A percentile compares a stretch with the other conserved stretches of the same genome.
Conservation (phyloP, 2,329 filamentous ascomycete genomes). For the Rutstroemia sp. region DNA sequence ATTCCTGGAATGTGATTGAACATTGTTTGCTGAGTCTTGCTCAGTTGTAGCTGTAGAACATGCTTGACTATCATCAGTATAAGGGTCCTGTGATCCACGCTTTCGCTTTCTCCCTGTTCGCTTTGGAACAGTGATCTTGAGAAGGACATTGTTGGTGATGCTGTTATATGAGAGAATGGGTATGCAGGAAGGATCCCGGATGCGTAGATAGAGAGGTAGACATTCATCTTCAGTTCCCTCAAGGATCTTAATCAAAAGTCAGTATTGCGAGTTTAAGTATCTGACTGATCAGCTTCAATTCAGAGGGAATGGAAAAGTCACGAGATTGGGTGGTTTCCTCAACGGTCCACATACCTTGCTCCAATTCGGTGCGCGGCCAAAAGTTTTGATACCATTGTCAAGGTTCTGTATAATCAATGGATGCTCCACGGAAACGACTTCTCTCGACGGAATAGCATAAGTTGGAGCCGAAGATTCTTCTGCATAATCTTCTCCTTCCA, state of each 20-base stretch:
- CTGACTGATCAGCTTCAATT: neutral
- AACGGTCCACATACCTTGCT: slow-evolving; percentile 23
- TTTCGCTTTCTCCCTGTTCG: slow-evolving; percentile 82
- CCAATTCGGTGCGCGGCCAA: slow-evolving; percentile 36
- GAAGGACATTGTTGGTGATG: slow-evolving; percentile 71
- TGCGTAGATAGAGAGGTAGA: slow-evolving; percentile 67
- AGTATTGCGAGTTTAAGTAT: neutral
- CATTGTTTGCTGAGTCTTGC: slow-evolving; percentile 21
- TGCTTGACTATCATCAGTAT: slow-evolving; percentile 32
- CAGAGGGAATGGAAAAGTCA: neutral
- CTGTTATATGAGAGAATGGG: slow-evolving; percentile 71
- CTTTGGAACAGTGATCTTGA: slow-evolving; percentile 82
- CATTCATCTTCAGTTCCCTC: slow-evolving; percentile 38
- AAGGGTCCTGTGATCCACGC: slow-evolving; percentile 64
- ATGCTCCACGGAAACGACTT: slow-evolving; percentile 57
- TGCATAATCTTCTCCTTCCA: neutral
- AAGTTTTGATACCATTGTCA: slow-evolving; percentile 54
- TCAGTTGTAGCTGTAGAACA: neutral
- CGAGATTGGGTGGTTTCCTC: neutral
- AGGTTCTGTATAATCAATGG: slow-evolving; percentile 58
- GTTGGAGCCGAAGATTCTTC: slow-evolving; percentile 31
- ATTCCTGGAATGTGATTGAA: slow-evolving; percentile 37
- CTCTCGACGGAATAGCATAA: slow-evolving; percentile 42
- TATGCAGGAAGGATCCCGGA: slow-evolving; percentile 70
- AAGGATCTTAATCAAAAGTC: slow-evolving; percentile 33